Evolutionary conservation across 2,329 filamentous ascomycete species (phyloP).

Genomic region (Dactylellina sp.): DNA sequence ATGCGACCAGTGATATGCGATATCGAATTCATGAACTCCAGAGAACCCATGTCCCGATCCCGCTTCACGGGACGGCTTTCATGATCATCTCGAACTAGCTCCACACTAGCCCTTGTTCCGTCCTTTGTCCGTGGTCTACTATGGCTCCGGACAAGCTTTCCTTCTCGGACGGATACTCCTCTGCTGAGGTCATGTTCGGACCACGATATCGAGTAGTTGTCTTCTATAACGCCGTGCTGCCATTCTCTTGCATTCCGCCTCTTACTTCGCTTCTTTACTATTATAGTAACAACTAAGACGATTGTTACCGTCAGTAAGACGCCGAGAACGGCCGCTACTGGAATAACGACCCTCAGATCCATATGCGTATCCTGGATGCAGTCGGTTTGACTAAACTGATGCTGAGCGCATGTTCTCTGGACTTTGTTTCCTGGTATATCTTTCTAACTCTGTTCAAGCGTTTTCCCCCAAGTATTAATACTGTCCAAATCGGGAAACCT

Average conservation of each 20-base stretch:
- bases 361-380: constrained; percentile 25
- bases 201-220: constrained; percentile 51
- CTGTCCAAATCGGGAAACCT: no score
- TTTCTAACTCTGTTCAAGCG: no score
- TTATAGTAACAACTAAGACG: constrained; percentile 21
- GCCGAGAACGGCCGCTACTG: constrained; percentile 28
- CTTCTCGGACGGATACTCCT: constrained; percentile 48
- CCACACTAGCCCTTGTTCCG: constrained; percentile 16
- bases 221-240: constrained; percentile 41
- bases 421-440: neutral
- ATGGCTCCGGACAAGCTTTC: constrained; percentile 47
- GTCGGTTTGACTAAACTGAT: neutral
- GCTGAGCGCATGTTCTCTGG: constrained; percentile 27
- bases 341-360: constrained; percentile 54
- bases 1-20: constrained; percentile 50
- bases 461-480: no score
- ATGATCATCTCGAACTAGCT: constrained; percentile 23
- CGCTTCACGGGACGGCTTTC: constrained; percentile 21
- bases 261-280: constrained; percentile 20
- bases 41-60: constrained; percentile 30
- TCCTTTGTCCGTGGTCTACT: constrained; percentile 28
- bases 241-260: constrained; percentile 33
- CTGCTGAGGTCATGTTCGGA: constrained; percentile 41
- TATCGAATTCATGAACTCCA: constrained; percentile 55
- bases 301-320: constrained; percentile 30